Evolutionary conservation across 192 early-diverging fungal species (phyloP).

Genomic region (Backusella westeae): DNA sequence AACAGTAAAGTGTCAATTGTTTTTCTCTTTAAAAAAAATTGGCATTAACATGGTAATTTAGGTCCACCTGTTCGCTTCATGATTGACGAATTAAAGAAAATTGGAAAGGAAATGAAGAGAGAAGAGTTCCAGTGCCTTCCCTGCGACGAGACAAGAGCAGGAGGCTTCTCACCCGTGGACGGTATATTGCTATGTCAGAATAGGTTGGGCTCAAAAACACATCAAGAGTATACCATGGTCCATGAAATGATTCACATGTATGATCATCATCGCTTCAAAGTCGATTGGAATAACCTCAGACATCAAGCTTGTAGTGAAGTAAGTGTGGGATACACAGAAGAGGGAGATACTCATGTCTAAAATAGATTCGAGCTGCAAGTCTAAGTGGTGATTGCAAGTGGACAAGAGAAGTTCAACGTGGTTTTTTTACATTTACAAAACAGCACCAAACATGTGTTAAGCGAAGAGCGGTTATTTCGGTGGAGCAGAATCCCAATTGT

Average conservation of each 20-base stretch:
- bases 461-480: constrained; percentile 79
- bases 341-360: constrained; percentile 10
- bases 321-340: not conserved
- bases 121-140: constrained; percentile 76
- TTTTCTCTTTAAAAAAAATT: no score
- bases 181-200: constrained; percentile 91
- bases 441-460: constrained; percentile 88
- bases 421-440: constrained; percentile 66
- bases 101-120: constrained; percentile 59
- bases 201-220: constrained; percentile 70
- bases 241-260: constrained; percentile 92
- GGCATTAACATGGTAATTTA: constrained; percentile 12
- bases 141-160: constrained; percentile 80
- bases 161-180: constrained; percentile 78
- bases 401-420: constrained; percentile 65
- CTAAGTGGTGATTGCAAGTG: constrained; percentile 78
- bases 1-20: constrained; percentile 40
- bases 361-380: constrained; percentile 67
- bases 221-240: constrained; percentile 89
- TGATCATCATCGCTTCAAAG: constrained; percentile 70
- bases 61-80: constrained; percentile 89
- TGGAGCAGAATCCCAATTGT: constrained; percentile 76
- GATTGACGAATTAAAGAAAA: constrained; percentile 69
- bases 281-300: constrained; percentile 70
- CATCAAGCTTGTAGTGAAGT: constrained; percentile 83